Conservation (phyloP, 192 early-diverging fungal genomes). For the Geranomyces michiganensis region DNA sequence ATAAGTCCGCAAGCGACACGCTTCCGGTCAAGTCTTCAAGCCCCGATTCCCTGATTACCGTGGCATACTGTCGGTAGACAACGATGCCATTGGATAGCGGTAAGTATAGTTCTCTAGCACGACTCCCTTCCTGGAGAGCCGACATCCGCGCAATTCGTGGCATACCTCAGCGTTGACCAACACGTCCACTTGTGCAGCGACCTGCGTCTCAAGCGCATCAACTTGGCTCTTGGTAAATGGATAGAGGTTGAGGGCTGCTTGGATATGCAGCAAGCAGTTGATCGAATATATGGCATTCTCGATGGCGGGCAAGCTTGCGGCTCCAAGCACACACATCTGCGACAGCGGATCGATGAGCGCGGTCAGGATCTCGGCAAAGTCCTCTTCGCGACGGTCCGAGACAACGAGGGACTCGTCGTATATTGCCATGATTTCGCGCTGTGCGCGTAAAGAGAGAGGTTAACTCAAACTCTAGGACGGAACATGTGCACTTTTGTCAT, state of each 20-base stretch:
- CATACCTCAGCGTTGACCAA: constrained; percentile 68
- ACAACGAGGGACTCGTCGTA: constrained; percentile 76
- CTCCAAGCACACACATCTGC: constrained; percentile 70
- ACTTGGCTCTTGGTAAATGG: constrained; percentile 63
- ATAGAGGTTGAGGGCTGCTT: constrained; percentile 69
- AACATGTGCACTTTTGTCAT: background rate
- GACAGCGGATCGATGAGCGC: constrained; percentile 74
- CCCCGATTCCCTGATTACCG: constrained; percentile 18
- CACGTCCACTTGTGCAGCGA: constrained; percentile 63
- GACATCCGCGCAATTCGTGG: background rate
- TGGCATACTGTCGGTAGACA: constrained; percentile 6
- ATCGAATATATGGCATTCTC: constrained; percentile 74
- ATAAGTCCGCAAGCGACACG: constrained; percentile 57
- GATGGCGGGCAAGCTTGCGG: constrained; percentile 7
- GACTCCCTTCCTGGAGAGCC: too few species aligned
- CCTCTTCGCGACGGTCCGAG: constrained; percentile 53
- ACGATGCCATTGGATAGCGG: background rate
- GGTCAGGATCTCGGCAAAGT: constrained; percentile 68
- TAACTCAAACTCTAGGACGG: background rate
- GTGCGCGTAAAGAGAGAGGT: background rate
- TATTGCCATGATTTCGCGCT: constrained; percentile 80
- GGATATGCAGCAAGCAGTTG: constrained; percentile 75
- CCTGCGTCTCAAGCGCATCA: constrained; percentile 60
- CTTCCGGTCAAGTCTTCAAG: constrained; percentile 44
- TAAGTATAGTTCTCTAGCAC: background rate